phyloP scores from a whole-genome alignment of 2,329 filamentous ascomycete genomes.

The Tolypocladium ophioglossoides region DNA sequence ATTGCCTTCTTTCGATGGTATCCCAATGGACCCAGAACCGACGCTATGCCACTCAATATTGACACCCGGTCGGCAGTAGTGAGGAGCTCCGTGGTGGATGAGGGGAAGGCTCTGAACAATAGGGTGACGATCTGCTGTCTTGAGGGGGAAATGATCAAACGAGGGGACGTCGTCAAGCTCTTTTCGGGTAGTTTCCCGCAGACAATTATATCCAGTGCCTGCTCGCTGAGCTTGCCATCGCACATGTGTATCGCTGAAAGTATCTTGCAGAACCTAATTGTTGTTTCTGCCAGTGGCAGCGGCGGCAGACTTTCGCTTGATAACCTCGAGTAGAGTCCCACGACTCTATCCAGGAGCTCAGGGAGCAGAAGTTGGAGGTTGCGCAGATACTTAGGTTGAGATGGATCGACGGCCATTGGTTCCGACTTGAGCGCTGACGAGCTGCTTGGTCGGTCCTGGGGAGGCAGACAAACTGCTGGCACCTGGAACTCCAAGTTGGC shows the following conservation, averaged over 20 bases:
- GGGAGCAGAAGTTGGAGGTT: constrained; percentile 52
- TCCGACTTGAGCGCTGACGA: constrained; percentile 17
- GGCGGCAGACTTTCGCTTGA: constrained; percentile 61
- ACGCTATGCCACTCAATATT: constrained; percentile 75
- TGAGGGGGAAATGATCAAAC: constrained; percentile 43
- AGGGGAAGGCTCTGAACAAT: constrained; percentile 61
- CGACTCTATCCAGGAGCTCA: constrained; percentile 64
- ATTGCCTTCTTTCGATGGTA: constrained; percentile 85
- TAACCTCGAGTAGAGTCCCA: constrained; percentile 62
- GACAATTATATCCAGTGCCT: constrained; percentile 54
- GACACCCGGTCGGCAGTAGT: constrained; percentile 66
- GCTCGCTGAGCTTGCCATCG: constrained; percentile 50
- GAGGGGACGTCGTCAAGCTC: constrained; percentile 38
- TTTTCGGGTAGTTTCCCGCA: constrained; percentile 46
- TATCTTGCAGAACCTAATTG: constrained; percentile 63
- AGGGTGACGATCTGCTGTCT: constrained; percentile 55
- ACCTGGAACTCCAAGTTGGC: constrained; percentile 73
- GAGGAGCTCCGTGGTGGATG: constrained; percentile 53
- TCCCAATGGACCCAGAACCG: constrained; percentile 71
- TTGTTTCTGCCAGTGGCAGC: constrained; percentile 60
- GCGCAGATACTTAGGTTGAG: constrained; percentile 42
- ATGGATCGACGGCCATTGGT: constrained; percentile 22
- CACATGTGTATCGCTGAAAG: constrained; percentile 56
- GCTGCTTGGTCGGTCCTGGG: constrained; percentile 33
- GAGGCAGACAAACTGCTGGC: constrained; percentile 43